Evolutionary conservation across 495 filamentous ascomycete genomes (phyloP), one percentile per base, ranked within the genome.

Genomic region (Penicillium manginii): DNA sequence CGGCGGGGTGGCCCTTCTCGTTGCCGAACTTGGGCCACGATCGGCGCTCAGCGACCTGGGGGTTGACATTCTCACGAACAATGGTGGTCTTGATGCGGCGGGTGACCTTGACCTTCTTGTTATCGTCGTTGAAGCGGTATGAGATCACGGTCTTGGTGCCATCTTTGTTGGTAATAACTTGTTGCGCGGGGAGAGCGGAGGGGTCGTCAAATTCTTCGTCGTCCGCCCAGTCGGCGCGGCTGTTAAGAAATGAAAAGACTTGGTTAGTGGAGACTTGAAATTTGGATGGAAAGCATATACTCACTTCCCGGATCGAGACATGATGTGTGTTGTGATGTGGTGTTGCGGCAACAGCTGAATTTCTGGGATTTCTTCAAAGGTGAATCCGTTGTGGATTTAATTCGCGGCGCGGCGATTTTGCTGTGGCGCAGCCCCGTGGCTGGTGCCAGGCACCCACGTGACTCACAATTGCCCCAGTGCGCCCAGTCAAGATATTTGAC

Each of bases 31-130:
- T 98, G 58, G 82, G 58, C 94, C 93, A 97, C 62, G 83, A 79
- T 71, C 92, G 88, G 63, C 94, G 91, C 80, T 96, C 92, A 43
- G 94, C 94, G 42, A 98, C 92, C 61, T 92, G 91, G 26, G 96
- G 94, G 83, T 97, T 97, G 67, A 98, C 94, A 58, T 91, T 84
- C 75, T 96, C 91, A 71, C 90, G 88, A 65, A 92, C 84, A 45
- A 92, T 84, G 61, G 91, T 96, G 50, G 91, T 89, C 67, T 91
- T 90, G 78, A 98, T 94, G 57, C 91, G 89, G 64, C 92, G 92
- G 42, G 92, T 97, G 33, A 92, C 92, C 83, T 97, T 97, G 62
- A 97, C 90, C 72, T 94, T 94, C 78, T 96, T 93, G 73, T 90
- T 89, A 49, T 92, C 85, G 61, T 98, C 94, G 81, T 94, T 92